These are phyloP conservation scores for Cicer judaicum DNA, from an alignment of 306 rosid species.

Conservation along the genomic window DNA sequence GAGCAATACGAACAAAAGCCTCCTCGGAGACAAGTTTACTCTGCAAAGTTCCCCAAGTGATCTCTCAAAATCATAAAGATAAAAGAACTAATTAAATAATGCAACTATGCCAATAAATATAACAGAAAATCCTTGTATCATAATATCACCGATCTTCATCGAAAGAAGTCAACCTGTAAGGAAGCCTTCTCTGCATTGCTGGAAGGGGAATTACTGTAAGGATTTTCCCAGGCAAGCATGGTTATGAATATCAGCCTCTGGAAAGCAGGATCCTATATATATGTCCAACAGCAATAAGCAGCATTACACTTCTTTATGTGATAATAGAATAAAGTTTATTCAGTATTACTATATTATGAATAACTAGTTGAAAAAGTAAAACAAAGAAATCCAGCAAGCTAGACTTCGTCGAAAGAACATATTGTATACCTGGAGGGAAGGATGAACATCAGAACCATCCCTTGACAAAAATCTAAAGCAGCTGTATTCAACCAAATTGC, in stretches of 20 bases:
- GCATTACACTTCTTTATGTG: constrained; percentile 18
- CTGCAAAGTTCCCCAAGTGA: constrained; percentile 56
- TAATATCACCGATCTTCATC: constrained; percentile 13
- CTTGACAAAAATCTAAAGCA: constrained; percentile 97
- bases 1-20: constrained; percentile 89
- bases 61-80: constrained; percentile 38
- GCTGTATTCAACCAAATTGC: constrained; percentile 94
- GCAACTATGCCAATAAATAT: neutral
- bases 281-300: constrained; percentile 42
- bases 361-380: constrained; percentile 4
- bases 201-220: constrained; percentile 61
- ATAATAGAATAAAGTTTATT: constrained; percentile 1
- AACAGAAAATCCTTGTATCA: constrained; percentile 21
- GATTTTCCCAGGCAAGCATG: constrained; percentile 97
- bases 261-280: constrained; percentile 85
- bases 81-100: constrained; percentile 21
- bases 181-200: constrained; percentile 65
- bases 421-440: constrained; percentile 78
- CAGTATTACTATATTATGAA: constrained; percentile 33
- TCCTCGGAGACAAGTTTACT: constrained; percentile 73
- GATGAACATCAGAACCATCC: constrained; percentile 79
- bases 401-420: neutral
- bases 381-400: no score
- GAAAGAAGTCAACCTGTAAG: constrained; percentile 67
- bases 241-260: constrained; percentile 89